Evolutionary conservation across 805 yeast genomes (phyloP).

Genomic region (Dipodascus albidus): DNA sequence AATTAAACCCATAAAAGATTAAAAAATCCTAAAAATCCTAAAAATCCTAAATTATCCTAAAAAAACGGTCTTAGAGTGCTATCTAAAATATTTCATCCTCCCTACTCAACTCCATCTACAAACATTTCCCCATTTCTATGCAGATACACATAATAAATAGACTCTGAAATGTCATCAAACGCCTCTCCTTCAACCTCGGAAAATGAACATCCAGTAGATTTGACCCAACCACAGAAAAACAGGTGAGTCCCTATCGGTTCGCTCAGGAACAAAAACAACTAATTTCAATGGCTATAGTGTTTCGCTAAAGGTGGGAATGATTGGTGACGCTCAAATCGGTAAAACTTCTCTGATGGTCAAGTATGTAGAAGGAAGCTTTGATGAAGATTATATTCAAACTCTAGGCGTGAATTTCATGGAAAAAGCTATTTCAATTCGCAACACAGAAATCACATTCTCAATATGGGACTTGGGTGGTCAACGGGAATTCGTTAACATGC

Average conservation of each 20-base stretch:
- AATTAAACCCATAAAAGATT: too few relatives aligned
- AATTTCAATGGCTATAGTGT: conserved; percentile 11
- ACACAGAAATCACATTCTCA: conserved; percentile 80
- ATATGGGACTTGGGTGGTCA: conserved; percentile 97
- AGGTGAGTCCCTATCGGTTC: background rate
- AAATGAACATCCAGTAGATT: conserved; percentile 16
- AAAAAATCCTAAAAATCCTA: too few relatives aligned
- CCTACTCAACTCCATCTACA: background rate
- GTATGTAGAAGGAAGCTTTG: conserved; percentile 90
- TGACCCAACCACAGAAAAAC: conserved; percentile 18
- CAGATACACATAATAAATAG: background rate
- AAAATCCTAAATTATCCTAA: too few relatives aligned
- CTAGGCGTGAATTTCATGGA: conserved; percentile 94
- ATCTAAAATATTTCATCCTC: too few relatives aligned
- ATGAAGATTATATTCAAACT: conserved; percentile 86
- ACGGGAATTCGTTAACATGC: conserved; percentile 87
- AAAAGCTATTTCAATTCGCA: conserved; percentile 68
- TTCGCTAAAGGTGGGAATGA: conserved; percentile 69
- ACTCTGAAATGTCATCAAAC: conserved; percentile 1
- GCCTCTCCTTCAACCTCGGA: conserved; percentile 2
- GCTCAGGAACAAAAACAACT: background rate
- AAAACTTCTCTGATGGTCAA: conserved; percentile 94
- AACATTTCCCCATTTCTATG: background rate
- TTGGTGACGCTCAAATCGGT: conserved; percentile 95
- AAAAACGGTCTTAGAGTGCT: too few relatives aligned